Base-by-base conservation (phyloP, 495 filamentous ascomycete species). In the Neurospora sp. region DNA sequence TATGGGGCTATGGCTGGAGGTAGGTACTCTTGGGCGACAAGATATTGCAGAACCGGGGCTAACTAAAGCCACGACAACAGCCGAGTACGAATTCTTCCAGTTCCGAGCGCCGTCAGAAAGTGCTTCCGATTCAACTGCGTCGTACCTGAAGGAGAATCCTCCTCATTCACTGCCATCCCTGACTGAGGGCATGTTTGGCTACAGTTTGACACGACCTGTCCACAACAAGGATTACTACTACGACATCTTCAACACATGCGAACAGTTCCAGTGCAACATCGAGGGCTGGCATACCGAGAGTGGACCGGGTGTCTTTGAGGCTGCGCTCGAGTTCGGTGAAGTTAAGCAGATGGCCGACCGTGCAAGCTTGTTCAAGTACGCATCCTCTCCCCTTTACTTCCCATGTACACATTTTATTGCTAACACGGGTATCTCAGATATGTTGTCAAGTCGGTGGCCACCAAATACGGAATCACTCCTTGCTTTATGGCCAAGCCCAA, bases 401-500 rank as follows among this genome's bases (percentile, higher is more conserved):
- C 27, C 40, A 31, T 1, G 10, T 12, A 7, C 7, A 37, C 16
- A 20, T 31, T 59, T 69, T 37, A 37, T 37, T 37, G 0, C 18
- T 53, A 22, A 53, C 18, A 39, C 7, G 38, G n/a, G 44, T 22
- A 70, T 90, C 88, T 80, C 59, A 75, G 74, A 37, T 94, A 96
- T 74, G 89, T 91, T 6, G 93, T 96, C 70, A 97, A 96, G 81
- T 91, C 92, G 1, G 86, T 97, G 39, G 93, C 91, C 18, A 91
- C 87, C 61, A 92, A 92, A 78, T 91, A 92, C 81, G 94, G 93
- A 61, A 97, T 98, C 77, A 97, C 93, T 0, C 96, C 96, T 1
- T 95, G 93, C 79, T 99, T 99, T 84, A 99, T 99, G 96, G 96
- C 96, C n/a, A 99, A 98, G 79, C 96, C 96, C 5, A 88, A 91